phyloP scores from a whole-genome alignment of 345 rosid species.

The Moricandia arvensis region DNA sequence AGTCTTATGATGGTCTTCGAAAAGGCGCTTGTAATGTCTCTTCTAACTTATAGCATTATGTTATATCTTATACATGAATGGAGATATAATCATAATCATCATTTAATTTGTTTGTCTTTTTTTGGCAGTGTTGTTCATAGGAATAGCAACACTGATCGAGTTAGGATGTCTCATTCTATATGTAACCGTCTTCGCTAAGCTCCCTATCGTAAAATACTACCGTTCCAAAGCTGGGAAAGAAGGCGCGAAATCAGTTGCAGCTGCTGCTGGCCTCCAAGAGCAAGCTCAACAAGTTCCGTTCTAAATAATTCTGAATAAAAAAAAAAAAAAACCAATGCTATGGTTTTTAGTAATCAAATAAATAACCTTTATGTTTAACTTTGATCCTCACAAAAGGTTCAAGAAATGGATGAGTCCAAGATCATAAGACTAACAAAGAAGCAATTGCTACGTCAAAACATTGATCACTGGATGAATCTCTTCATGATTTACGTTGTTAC shows the following conservation, averaged over 20 bases:
- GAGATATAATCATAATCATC: not conserved
- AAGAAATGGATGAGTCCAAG: constrained; percentile 38
- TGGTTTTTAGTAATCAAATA: not conserved
- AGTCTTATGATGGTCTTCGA: constrained; percentile 60
- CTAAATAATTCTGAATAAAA: not conserved
- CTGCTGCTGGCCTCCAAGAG: constrained; percentile 66
- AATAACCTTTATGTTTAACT: not conserved
- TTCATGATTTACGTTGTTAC: constrained; percentile 62
- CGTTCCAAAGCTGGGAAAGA: constrained; percentile 79
- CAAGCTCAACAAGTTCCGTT: constrained; percentile 28
- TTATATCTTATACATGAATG: not conserved
- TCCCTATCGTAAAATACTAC: constrained; percentile 78
- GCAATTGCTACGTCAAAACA: constrained; percentile 50
- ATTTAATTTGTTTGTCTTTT: not conserved
- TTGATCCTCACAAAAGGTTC: constrained; percentile 20
- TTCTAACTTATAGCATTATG: not conserved
- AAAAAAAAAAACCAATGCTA: not conserved
- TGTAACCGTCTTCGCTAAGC: constrained; percentile 55
- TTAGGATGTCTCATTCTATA: constrained; percentile 66
- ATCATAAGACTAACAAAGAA: constrained; percentile 36
- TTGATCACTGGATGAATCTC: constrained; percentile 59
- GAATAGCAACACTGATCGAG: constrained; percentile 58
- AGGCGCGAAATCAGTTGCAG: constrained; percentile 80
- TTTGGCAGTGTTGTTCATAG: constrained; percentile 69
- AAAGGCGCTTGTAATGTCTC: constrained; percentile 74